Evolutionary conservation across 2,329 filamentous ascomycete species (phyloP), one percentile per base, ranked within the genome.

Genomic region (Clarireedia paspali): DNA sequence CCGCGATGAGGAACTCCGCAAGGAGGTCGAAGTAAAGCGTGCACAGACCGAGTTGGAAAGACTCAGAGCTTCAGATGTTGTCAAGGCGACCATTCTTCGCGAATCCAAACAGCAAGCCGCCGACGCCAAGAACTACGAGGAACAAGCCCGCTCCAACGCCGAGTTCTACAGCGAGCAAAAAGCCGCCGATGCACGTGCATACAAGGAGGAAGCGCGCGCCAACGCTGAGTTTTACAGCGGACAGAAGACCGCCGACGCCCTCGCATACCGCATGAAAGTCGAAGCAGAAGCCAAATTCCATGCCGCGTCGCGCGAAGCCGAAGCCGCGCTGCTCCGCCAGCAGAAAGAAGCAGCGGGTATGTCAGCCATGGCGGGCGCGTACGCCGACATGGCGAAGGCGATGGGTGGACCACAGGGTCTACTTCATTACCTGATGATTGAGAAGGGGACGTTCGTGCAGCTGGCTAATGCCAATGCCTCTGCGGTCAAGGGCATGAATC

Each of bases 381-480:
- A 94, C 71, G 77, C 76, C 60, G 82, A 85, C 64, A 78, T 95
- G 66, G 77, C 85, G 2, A 71, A 78, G 1, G 88, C 88, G 0
- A 83, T 95, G 47, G 89, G 89, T 58, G 89, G 90, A 0, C 87
- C 90, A 2, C 79, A 84, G 38, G 88, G 87, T 30, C 77, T 95
- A 57, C 76, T 95, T 64, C 86, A 91, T 70, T 92, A 88, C 76
- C 80, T 92, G 73, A 95, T 95, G 90, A 83, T 95, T 67, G 85
- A 91, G 74, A 86, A 86, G 70, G 85, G 85, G 63, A 88, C 86
- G 0, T 92, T 89, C 70, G 81, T 88, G 67, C 80, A 85, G 64
- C 80, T 95, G 50, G 89, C 89, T 57, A 78, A 86, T 64, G 88
- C 88, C 50, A 95, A 95, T 64, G 89, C 87, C 47, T 70, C 77